A percentile compares a stretch with the other conserved stretches of the same genome.
These are phyloP conservation scores for Pichia cactophila DNA, from an alignment of 1,139 yeast species.

Conservation along the genomic window DNA sequence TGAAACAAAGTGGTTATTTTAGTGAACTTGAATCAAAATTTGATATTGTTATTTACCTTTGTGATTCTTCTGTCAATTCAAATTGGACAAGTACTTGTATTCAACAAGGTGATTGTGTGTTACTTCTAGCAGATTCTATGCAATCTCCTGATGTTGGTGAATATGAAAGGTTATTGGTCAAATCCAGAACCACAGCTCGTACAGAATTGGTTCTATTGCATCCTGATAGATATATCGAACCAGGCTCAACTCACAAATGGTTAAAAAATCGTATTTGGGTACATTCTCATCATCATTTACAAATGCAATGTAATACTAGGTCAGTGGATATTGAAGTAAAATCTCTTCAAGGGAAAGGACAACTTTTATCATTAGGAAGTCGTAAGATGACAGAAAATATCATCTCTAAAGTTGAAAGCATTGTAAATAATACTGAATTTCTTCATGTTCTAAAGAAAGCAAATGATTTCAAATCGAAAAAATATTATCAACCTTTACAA, in stretches of 20 bases:
- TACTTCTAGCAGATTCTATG: conserved; percentile 60
- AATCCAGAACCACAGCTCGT: conserved; percentile 77
- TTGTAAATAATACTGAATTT: conserved; percentile 26
- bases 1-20: conserved; percentile 82
- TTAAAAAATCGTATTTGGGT: conserved; percentile 82
- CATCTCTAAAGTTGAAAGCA: conserved; percentile 22
- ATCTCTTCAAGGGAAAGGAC: conserved; percentile 8
- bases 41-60: conserved; percentile 80
- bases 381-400: conserved; percentile 21
- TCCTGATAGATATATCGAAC: conserved; percentile 70
- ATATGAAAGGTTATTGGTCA: conserved; percentile 67
- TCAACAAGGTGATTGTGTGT: conserved; percentile 87
- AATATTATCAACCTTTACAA: conserved; percentile 40
- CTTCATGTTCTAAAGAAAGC: conserved; percentile 23
- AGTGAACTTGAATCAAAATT: conserved; percentile 87
- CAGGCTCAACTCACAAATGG: conserved; percentile 85
- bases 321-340: conserved; percentile 8
- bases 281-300: conserved; percentile 87
- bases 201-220: conserved; percentile 83
- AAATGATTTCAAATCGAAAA: conserved; percentile 19
- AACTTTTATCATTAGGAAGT: conserved; percentile 16
- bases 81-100: conserved; percentile 92
- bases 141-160: conserved; percentile 73
- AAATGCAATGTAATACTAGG: conserved; percentile 33
- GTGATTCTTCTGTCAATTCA: conserved; percentile 77